Percentiles rank a stretch among this genome's conserved stretches.
phyloP scores from a whole-genome alignment of 805 yeast species.

The Lachancea nothofagi region DNA sequence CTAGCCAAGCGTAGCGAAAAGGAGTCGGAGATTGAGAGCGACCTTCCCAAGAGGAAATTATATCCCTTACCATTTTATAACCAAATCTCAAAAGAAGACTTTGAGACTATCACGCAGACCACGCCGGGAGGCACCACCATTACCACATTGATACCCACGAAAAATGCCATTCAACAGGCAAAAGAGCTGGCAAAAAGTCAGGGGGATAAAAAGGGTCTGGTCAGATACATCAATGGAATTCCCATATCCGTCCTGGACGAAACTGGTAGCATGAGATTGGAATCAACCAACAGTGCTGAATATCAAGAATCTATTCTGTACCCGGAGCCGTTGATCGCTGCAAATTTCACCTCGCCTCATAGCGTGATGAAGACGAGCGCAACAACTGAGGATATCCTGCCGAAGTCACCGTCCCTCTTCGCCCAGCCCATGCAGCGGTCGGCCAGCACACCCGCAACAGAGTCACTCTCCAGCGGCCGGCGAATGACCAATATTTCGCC shows the following conservation, averaged over 20 bases:
- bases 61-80: conserved; percentile 84
- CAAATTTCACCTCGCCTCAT: conserved; percentile 6
- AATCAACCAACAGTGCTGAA: not conserved
- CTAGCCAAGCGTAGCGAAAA: conserved; percentile 26
- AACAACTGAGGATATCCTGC: not conserved
- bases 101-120: conserved; percentile 75
- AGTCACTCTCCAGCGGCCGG: conserved; percentile 2
- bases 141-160: conserved; percentile 84
- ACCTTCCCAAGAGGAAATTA: conserved; percentile 33
- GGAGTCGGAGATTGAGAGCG: conserved; percentile 22
- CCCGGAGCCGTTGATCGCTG: conserved; percentile 4
- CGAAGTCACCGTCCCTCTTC: conserved; percentile 6
- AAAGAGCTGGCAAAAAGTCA: conserved; percentile 24
- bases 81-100: conserved; percentile 85
- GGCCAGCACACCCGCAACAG: conserved; percentile 9
- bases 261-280: conserved; percentile 57
- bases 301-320: not conserved
- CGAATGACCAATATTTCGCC: conserved; percentile 8
- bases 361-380: conserved; percentile 2
- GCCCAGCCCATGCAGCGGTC: conserved; percentile 10
- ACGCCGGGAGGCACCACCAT: conserved; percentile 91
- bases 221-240: conserved; percentile 61
- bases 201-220: conserved; percentile 19
- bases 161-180: conserved; percentile 52
- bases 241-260: conserved; percentile 71